phyloP scores from a whole-genome alignment of 805 yeast species.

The Blastobotrys robertii region DNA sequence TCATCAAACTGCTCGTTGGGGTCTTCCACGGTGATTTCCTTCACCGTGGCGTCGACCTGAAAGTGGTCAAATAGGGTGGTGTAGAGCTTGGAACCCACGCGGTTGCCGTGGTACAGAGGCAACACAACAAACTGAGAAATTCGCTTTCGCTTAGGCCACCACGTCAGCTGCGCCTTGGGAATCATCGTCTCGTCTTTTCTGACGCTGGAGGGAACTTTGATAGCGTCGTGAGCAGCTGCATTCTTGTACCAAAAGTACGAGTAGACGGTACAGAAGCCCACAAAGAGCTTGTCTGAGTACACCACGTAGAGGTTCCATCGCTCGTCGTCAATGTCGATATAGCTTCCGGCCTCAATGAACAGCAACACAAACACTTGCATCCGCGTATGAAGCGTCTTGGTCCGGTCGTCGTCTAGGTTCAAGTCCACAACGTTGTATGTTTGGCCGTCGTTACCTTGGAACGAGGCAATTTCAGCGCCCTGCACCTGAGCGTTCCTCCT shows the following conservation, averaged over 20 bases:
- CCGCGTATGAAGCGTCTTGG: conserved; percentile 47
- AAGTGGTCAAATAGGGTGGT: conserved; percentile 44
- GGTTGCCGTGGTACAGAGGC: conserved; percentile 71
- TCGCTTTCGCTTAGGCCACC: conserved; percentile 43
- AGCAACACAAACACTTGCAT: conserved; percentile 72
- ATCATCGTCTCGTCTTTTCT: conserved; percentile 10
- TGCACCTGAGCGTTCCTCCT: conserved; percentile 27
- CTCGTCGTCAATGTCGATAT: conserved; percentile 64
- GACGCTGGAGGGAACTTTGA: conserved; percentile 3
- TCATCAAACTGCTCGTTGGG: conserved; percentile 91
- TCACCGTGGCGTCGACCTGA: conserved; percentile 41
- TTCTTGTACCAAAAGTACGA: conserved; percentile 71
- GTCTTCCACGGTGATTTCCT: conserved; percentile 84
- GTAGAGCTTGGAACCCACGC: conserved; percentile 61
- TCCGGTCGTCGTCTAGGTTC: conserved; percentile 38
- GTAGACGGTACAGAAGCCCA: conserved; percentile 79
- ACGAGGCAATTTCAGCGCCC: conserved; percentile 20
- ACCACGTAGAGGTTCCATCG: conserved; percentile 72
- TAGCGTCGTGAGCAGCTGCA: conserved; percentile 39
- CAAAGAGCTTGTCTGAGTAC: conserved; percentile 35
- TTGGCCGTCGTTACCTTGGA: conserved; percentile 25
- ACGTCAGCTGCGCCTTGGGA: conserved; percentile 3
- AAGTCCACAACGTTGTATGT: conserved; percentile 40
- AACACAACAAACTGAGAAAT: conserved; percentile 80
- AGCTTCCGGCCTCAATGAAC: conserved; percentile 90